phyloP scores from a whole-genome alignment of 140 eudicot species.

The Stevia rebaudiana region DNA sequence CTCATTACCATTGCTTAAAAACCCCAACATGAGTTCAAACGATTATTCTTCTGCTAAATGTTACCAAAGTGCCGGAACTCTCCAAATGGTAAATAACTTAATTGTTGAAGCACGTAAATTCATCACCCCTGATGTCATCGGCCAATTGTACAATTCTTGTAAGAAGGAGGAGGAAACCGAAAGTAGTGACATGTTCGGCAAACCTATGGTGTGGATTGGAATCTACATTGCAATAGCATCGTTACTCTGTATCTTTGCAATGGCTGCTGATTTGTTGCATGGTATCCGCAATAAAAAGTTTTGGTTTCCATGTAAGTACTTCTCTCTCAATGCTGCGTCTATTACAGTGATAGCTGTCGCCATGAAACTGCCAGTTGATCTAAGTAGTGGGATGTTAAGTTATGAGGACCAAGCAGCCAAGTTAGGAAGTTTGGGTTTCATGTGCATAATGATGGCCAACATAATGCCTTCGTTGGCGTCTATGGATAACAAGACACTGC shows the following conservation, averaged over 20 bases:
- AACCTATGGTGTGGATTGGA: conserved; percentile 48
- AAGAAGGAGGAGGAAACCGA: neutral
- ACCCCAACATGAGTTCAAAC: neutral
- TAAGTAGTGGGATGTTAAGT: conserved; percentile 16
- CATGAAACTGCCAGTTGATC: conserved; percentile 32
- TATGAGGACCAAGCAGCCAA: conserved; percentile 23
- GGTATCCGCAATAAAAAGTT: conserved; percentile 22
- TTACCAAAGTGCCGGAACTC: neutral
- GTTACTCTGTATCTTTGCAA: conserved; percentile 29
- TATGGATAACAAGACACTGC: conserved; percentile 25
- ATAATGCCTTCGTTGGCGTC: conserved; percentile 33
- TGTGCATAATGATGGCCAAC: conserved; percentile 28
- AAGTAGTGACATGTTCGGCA: neutral
- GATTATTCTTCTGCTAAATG: neutral
- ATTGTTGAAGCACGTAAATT: too few species aligned
- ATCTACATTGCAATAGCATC: conserved; percentile 42
- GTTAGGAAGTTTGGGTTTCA: conserved; percentile 17
- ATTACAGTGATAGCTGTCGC: conserved; percentile 29
- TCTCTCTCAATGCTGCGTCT: conserved; percentile 34
- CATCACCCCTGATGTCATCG: too few species aligned
- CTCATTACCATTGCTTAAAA: neutral
- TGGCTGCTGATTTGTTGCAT: conserved; percentile 31
- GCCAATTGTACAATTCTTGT: neutral
- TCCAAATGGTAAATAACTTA: too few species aligned
- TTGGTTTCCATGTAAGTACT: conserved; percentile 36